Percentiles rank a stretch among this genome's conserved stretches.
Conservation (phyloP, 495 filamentous ascomycete genomes). For the Apodospora peruviana region DNA sequence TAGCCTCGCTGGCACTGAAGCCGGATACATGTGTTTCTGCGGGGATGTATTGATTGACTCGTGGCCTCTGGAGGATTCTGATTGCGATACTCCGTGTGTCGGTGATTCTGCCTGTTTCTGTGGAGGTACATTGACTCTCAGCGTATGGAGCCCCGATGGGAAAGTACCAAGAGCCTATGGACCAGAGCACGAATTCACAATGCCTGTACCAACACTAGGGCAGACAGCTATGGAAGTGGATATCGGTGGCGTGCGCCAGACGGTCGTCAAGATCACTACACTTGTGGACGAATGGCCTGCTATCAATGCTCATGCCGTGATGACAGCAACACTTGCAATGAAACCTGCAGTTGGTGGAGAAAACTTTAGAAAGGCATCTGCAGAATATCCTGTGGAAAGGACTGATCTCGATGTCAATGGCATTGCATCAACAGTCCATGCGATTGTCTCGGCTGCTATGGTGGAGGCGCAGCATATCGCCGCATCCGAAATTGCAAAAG, state of each 20-base stretch:
- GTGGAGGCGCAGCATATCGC: constrained; percentile 12
- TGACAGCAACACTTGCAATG: not conserved
- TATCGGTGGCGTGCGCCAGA: constrained; percentile 15
- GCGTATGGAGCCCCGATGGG: constrained; percentile 31
- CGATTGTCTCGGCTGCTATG: constrained; percentile 15
- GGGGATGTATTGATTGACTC: constrained; percentile 40
- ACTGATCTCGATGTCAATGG: constrained; percentile 6
- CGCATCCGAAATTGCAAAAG: constrained; percentile 11
- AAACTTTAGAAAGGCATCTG: not conserved
- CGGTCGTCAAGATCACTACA: constrained; percentile 10
- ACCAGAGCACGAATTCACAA: constrained; percentile 9
- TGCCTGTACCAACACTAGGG: constrained; percentile 13
- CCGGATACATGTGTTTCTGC: constrained; percentile 57
- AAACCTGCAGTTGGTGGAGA: not conserved
- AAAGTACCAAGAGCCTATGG: constrained; percentile 13
- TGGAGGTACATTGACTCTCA: constrained; percentile 34
- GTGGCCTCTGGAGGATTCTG: constrained; percentile 25
- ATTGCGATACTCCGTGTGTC: constrained; percentile 36
- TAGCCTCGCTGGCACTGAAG: constrained; percentile 54
- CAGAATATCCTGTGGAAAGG: not conserved
- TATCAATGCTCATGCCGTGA: not conserved
- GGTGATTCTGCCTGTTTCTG: constrained; percentile 34
- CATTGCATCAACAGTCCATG: constrained; percentile 12
- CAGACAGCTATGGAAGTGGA: constrained; percentile 10
- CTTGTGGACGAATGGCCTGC: constrained; percentile 15